Evolutionary conservation across 352 stramenopile species (phyloP).

Genomic region (Globisporangium iwayamae): DNA sequence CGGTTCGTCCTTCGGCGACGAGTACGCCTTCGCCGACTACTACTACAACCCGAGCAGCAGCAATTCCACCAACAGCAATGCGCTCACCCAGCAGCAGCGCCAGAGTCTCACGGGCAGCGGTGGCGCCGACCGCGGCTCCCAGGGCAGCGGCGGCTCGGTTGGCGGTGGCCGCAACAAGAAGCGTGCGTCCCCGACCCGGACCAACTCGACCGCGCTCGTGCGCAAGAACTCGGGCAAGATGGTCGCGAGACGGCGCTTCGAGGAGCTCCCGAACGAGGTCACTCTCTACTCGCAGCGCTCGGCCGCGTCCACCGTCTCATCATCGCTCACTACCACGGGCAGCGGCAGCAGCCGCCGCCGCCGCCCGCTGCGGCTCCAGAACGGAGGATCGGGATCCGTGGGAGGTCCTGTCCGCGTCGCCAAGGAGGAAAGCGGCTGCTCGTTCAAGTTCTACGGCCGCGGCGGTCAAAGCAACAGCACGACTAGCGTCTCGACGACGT

Average conservation of each 20-base stretch:
- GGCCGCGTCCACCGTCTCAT: constrained; percentile 6
- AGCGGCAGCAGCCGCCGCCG: constrained; percentile 1
- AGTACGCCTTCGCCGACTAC: constrained; percentile 29
- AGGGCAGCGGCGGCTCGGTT: constrained; percentile 10
- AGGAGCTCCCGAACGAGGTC: constrained; percentile 26
- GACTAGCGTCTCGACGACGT: constrained; percentile 20
- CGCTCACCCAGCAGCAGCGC: constrained; percentile 1
- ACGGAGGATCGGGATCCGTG: neutral
- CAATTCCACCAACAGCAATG: neutral
- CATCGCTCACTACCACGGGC: neutral
- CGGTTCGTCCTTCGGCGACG: constrained; percentile 26
- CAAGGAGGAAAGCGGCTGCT: constrained; percentile 33
- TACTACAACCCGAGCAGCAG: constrained; percentile 22
- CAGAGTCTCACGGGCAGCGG: constrained; percentile 2
- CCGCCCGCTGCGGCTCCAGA: constrained; percentile 10
- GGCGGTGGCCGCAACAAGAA: constrained; percentile 7
- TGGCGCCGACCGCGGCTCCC: constrained; percentile 1
- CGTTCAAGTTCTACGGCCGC: constrained; percentile 66
- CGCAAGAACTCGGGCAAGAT: constrained; percentile 53
- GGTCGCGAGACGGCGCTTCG: constrained; percentile 26
- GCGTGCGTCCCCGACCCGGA: constrained; percentile 1
- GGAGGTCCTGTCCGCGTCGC: neutral
- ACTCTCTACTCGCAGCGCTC: constrained; percentile 26
- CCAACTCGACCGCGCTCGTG: constrained; percentile 31
- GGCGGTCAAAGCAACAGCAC: constrained; percentile 29